phyloP scores from a whole-genome alignment of 2,329 filamentous ascomycete genomes.

The Fusarium pininemorale region DNA sequence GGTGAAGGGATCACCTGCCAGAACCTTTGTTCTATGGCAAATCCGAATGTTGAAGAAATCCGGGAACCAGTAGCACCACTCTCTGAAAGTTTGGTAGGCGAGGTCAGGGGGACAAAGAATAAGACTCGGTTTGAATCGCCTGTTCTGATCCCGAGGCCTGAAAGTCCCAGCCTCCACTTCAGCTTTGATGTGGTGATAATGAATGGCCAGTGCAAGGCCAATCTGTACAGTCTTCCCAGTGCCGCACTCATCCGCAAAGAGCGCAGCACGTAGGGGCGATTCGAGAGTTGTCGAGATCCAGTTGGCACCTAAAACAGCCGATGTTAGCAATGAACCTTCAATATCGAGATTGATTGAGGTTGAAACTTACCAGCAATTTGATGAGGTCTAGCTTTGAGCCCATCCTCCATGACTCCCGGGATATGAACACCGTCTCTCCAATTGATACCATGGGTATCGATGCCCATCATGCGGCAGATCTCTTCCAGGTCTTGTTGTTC shows the following conservation, averaged over 20 bases:
- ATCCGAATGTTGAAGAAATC: accelerated
- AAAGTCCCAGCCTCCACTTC: accelerated
- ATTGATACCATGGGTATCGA: accelerated
- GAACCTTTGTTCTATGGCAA: too few species aligned
- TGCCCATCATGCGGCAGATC: not conserved
- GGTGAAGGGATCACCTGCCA: too few species aligned
- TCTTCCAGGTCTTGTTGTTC: not conserved
- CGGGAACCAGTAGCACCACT: accelerated
- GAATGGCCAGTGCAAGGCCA: accelerated
- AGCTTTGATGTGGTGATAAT: accelerated
- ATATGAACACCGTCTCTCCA: accelerated
- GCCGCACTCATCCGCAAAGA: accelerated
- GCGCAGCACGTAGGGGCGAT: accelerated
- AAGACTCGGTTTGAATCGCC: accelerated
- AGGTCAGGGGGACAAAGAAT: accelerated
- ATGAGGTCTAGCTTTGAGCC: accelerated
- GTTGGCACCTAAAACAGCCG: accelerated
- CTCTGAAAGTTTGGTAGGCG: accelerated
- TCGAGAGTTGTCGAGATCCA: accelerated
- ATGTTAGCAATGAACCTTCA: not conserved
- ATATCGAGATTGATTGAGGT: too few species aligned
- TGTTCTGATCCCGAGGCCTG: accelerated
- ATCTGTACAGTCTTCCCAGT: accelerated
- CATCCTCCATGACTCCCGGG: accelerated
- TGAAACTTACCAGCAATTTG: not conserved